Conservation (phyloP, 1,284 basidiomycete species). For the Naganishia sp. region DNA sequence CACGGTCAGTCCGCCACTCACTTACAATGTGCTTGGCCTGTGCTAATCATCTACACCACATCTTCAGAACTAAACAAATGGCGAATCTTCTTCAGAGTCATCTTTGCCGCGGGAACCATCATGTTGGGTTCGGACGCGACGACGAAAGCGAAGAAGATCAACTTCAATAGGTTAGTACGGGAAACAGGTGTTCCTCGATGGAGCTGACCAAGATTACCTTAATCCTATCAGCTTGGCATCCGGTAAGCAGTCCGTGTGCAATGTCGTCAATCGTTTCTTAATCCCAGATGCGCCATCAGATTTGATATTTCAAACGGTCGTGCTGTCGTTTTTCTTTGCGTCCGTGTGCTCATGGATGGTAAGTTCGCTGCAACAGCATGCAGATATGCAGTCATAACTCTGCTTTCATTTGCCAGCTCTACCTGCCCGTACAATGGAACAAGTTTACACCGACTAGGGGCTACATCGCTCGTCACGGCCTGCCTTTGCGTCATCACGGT, state of each 20-base stretch:
- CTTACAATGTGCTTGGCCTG: background rate
- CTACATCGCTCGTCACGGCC: constrained; percentile 2
- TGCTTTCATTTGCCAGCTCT: background rate
- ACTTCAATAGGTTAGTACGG: constrained; percentile 21
- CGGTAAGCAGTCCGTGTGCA: background rate
- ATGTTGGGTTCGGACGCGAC: constrained; percentile 8
- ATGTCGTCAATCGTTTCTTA: background rate
- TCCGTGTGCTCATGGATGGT: constrained; percentile 26
- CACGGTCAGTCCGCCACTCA: constrained; percentile 6
- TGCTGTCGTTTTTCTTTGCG: constrained; percentile 22
- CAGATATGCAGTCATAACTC: background rate
- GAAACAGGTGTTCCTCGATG: background rate
- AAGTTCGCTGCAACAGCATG: background rate
- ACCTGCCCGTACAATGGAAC: constrained; percentile 25
- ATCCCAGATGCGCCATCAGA: background rate
- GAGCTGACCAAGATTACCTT: background rate
- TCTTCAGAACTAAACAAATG: constrained; percentile 29
- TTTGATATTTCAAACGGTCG: constrained; percentile 10
- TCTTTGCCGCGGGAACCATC: constrained; percentile 11
- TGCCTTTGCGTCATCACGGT: background rate
- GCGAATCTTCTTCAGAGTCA: constrained; percentile 22
- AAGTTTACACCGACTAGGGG: constrained; percentile 7
- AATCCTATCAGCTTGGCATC: constrained; percentile 1
- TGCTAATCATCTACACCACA: background rate
- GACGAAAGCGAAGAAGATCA: constrained; percentile 6